Conservation (phyloP, 345 rosid species). For the Sisymbrium altissimum region DNA sequence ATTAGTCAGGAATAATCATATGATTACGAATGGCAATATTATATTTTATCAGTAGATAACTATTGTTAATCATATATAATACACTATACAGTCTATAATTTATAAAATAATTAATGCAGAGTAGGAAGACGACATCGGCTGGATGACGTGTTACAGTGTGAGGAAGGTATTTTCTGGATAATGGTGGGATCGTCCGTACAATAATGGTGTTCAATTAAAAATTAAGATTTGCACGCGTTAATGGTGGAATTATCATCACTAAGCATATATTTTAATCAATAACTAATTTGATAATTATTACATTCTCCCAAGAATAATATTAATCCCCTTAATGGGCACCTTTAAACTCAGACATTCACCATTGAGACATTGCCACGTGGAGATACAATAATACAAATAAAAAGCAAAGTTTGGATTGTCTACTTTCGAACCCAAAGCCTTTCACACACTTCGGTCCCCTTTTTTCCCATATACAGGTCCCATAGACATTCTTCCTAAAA, state of each 20-base stretch:
- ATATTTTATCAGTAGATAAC: not conserved
- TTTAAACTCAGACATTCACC: slow-evolving; percentile 13
- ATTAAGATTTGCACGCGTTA: slow-evolving; percentile 32
- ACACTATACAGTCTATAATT: not conserved
- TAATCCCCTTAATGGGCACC: slow-evolving; percentile 20
- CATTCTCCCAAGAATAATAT: slow-evolving; percentile 9
- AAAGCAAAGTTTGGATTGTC: not conserved
- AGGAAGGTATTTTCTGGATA: slow-evolving; percentile 6
- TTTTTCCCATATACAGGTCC: slow-evolving; percentile 44
- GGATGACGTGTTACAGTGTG: slow-evolving; percentile 18
- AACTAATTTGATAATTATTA: not conserved
- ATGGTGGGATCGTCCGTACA: slow-evolving; percentile 31
- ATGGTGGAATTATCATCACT: slow-evolving; percentile 28
- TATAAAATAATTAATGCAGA: not conserved
- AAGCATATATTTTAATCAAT: not conserved
- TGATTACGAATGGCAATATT: not conserved
- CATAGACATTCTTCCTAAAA: slow-evolving; percentile 61
- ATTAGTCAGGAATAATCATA: not conserved
- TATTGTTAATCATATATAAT: no score
- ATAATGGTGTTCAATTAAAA: slow-evolving; percentile 22
- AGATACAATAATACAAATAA: not conserved
- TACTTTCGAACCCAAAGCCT: slow-evolving; percentile 25
- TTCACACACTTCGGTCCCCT: slow-evolving; percentile 24
- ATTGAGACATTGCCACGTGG: not conserved
- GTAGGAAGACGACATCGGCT: not conserved